Conservation (phyloP, 768 basidiomycete genomes). For the Crassisporium funariophilum region DNA sequence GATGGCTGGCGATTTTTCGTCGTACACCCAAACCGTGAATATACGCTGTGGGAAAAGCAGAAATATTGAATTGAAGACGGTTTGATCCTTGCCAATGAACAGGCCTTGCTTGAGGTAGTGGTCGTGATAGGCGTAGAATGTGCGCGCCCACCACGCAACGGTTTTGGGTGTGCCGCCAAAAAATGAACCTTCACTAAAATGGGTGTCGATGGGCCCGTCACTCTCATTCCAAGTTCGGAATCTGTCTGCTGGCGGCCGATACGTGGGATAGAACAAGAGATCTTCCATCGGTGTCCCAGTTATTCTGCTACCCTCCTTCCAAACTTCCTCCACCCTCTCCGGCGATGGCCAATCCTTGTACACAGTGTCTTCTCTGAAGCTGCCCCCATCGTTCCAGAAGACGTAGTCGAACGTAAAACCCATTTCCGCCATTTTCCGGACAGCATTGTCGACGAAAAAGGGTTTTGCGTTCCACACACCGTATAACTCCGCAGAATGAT, state of each 20-base stretch:
- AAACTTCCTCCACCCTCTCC: conserved; percentile 40
- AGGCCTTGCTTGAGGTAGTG: conserved; percentile 43
- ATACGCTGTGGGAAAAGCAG: conserved; percentile 47
- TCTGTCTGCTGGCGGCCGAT: conserved; percentile 30
- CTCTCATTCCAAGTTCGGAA: conserved; percentile 43
- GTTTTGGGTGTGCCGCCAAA: conserved; percentile 52
- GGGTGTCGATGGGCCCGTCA: conserved; percentile 53
- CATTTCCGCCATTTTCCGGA: conserved; percentile 24
- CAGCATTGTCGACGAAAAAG: conserved; percentile 47
- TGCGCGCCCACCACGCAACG: conserved; percentile 45
- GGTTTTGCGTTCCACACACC: conserved; percentile 60
- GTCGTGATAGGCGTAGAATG: conserved; percentile 55
- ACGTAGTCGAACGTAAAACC: conserved; percentile 48
- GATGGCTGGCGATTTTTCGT: conserved; percentile 25
- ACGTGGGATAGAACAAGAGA: conserved; percentile 50
- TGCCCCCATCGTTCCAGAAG: conserved; percentile 62
- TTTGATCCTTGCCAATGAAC: conserved; percentile 65
- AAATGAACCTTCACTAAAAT: conserved; percentile 51
- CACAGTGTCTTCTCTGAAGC: conserved; percentile 45
- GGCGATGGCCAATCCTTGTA: conserved; percentile 51
- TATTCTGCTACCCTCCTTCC: conserved; percentile 33
- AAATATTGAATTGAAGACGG: conserved; percentile 43
- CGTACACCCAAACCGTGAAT: conserved; percentile 39
- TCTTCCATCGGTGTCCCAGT: conserved; percentile 38
- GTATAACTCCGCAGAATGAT: conserved; percentile 52